Conservation (phyloP, 306 rosid species). For the Malus asiatica region DNA sequence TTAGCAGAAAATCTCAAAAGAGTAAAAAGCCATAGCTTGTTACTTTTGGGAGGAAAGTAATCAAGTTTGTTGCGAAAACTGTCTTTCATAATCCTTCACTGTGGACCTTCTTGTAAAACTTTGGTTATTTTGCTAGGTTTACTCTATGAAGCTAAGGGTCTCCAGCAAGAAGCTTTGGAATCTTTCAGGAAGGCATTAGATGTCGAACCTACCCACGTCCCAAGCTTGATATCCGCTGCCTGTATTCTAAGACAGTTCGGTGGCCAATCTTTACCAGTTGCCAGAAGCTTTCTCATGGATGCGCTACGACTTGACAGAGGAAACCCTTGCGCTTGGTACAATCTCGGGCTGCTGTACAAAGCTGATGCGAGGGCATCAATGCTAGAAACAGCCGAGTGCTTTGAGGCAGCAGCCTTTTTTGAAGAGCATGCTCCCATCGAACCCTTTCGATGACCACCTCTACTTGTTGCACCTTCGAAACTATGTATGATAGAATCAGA, state of each 20-base stretch:
- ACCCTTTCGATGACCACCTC: slow-evolving; percentile 53
- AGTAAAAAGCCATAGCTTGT: background rate
- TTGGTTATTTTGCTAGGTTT: slow-evolving; percentile 40
- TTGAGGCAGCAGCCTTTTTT: slow-evolving; percentile 69
- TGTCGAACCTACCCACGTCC: slow-evolving; percentile 62
- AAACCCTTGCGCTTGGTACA: slow-evolving; percentile 78
- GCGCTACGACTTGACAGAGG: slow-evolving; percentile 71
- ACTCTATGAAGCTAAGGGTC: slow-evolving; percentile 64
- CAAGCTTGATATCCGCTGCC: slow-evolving; percentile 81
- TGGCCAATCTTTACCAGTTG: slow-evolving; percentile 58
- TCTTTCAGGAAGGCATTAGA: slow-evolving; percentile 69
- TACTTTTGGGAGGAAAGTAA: background rate
- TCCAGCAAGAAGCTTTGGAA: slow-evolving; percentile 60
- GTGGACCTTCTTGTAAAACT: background rate
- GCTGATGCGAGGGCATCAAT: slow-evolving; percentile 45
- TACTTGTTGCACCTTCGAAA: background rate
- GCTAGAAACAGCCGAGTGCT: slow-evolving; percentile 66
- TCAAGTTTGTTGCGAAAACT: background rate
- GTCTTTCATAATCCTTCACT: background rate
- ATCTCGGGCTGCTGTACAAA: slow-evolving; percentile 78
- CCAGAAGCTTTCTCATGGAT: slow-evolving; percentile 73
- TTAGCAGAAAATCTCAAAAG: background rate
- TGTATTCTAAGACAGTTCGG: slow-evolving; percentile 58
- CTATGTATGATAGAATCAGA: slow-evolving; percentile 2
- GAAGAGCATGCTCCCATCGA: slow-evolving; percentile 80